Base-by-base conservation (phyloP, 768 basidiomycete species). In the Gyrodon lividus region DNA sequence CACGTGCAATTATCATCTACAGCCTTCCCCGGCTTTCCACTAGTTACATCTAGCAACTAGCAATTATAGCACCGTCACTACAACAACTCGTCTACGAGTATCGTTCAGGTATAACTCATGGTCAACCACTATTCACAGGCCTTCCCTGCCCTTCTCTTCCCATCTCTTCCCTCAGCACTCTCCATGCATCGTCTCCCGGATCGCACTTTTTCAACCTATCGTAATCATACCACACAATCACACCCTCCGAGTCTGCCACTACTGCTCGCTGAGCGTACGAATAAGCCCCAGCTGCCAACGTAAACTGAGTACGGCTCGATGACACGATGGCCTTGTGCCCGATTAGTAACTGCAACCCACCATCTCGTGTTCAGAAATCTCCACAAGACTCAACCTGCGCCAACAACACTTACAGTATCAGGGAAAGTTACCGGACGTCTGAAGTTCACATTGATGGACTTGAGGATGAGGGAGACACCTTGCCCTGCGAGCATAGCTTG, bases 161-260 rank as follows among this genome's bases (percentile, higher is more conserved):
- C 62, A 60, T 60, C 19, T 51, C 51, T 7, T 60, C 48, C 34
- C 34, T 68, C 26, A 68, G 59, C 6, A 70, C 70, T 30, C 71
- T 68, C 62, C 72, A 70, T 4, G 71, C 67, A 31, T 73, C 72
- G 50, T 81, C 76, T 0, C 80, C 82, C 6, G 87, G 86, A 58
- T 78, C 77, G 53, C 79, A 81, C 66, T 87, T 89, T 66, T 69
- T 75, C 47, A 87, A 74, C 16, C 57, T 72, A 50, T 87, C 83
- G 56, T 90, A 89, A 63, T 90, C 84, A 54, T 88, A 90, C 88
- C 88, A 90, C 8, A 88, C 87, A 17, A 87, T 61, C 3, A 77
- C 74, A 50, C 83, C 80, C 57, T 82, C 80, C 3, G 84, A 81
- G 52, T 82, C 77, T 0, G 86, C 80, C 6, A 88, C 87, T 46